Evolutionary conservation across 2,329 filamentous ascomycete species (phyloP).

Genomic region (Aspergillus nomiae): DNA sequence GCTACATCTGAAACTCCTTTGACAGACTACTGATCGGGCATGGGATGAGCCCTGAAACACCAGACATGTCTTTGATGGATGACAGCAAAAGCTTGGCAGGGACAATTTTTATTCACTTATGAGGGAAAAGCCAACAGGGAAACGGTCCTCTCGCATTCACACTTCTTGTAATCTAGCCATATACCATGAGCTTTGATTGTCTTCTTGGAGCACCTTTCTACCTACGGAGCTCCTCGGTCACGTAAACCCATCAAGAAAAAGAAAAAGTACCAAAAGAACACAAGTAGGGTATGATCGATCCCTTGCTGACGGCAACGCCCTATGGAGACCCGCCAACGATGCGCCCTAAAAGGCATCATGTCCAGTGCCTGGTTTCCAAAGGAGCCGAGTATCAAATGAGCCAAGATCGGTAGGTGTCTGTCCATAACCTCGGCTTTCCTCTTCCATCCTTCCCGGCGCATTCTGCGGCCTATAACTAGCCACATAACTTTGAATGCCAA

Average conservation of each 20-base stretch:
- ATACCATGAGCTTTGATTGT: background rate
- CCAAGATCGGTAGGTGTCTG: background rate
- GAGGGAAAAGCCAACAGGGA: background rate
- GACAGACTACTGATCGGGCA: background rate
- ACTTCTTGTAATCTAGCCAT: background rate
- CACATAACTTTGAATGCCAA: background rate
- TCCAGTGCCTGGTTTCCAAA: slow-evolving; percentile 4
- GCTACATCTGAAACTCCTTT: background rate
- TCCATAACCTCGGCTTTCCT: slow-evolving; percentile 17
- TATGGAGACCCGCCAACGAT: background rate
- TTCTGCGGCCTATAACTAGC: background rate
- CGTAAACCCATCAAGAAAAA: background rate
- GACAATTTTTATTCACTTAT: background rate
- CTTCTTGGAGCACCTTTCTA: background rate
- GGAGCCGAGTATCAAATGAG: background rate
- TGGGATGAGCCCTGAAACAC: background rate
- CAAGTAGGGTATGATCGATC: background rate
- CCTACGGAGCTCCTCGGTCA: background rate
- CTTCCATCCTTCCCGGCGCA: slow-evolving; percentile 18
- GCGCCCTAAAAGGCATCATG: background rate
- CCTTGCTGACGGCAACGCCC: background rate
- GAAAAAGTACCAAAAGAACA: background rate
- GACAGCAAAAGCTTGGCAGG: slow-evolving; percentile 3
- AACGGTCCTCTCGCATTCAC: background rate
- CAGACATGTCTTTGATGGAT: background rate